Conservation (phyloP, 352 stramenopile species). For the Pythium rhizo-oryzae region DNA sequence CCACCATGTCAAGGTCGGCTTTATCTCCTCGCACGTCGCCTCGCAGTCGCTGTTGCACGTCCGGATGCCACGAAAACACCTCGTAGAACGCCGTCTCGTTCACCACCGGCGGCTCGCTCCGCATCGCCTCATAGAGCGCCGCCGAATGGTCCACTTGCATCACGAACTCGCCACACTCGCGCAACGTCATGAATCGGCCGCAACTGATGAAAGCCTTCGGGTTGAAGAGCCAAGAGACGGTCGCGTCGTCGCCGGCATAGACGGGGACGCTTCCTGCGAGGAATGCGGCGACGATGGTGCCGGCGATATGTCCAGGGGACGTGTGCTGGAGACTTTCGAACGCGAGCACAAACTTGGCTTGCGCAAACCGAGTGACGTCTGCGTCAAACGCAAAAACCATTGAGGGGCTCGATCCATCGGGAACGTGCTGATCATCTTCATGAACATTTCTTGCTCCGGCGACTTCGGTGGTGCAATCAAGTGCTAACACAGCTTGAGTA, state of each 20-base stretch:
- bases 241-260: slow-evolving; percentile 45
- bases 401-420: neutral
- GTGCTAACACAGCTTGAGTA: too few species aligned
- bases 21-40: too few species aligned
- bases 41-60: too few species aligned
- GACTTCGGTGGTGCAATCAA: too few species aligned
- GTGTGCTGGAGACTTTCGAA: slow-evolving; percentile 45
- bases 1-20: too few species aligned
- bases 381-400: neutral
- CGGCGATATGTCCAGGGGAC: slow-evolving; percentile 47
- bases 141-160: slow-evolving; percentile 33
- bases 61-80: slow-evolving; percentile 49
- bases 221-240: slow-evolving; percentile 45
- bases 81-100: slow-evolving; percentile 37
- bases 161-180: slow-evolving; percentile 37
- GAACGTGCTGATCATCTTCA: too few species aligned
- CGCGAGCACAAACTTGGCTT: slow-evolving; percentile 58
- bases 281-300: slow-evolving; percentile 60
- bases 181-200: slow-evolving; percentile 31
- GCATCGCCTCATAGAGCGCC: slow-evolving; percentile 36
- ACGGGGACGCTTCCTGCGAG: slow-evolving; percentile 56
- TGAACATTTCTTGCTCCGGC: too few species aligned
- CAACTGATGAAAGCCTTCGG: slow-evolving; percentile 54
- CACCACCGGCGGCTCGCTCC: slow-evolving; percentile 29
- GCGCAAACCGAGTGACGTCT: neutral